Evolutionary conservation across 768 basidiomycete genomes (phyloP).

Genomic region (Kwoniella newhampshirensis): DNA sequence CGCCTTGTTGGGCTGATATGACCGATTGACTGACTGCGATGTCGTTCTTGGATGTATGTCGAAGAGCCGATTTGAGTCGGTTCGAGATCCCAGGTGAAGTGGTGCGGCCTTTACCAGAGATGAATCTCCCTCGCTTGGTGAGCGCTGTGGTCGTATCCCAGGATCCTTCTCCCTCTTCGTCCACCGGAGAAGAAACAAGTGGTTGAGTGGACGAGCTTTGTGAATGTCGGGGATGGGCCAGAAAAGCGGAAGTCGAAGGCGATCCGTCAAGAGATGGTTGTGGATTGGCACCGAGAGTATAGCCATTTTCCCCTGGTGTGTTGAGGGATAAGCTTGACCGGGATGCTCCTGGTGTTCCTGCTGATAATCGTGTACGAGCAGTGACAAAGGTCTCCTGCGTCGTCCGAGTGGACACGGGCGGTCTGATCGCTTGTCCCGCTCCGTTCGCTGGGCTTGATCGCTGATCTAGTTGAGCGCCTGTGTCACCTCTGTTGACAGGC

Average conservation of each 20-base stretch:
- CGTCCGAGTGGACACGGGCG: conserved; percentile 19
- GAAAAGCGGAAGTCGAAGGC: neutral
- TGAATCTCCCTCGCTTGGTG: neutral
- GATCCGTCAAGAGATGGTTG: conserved; percentile 3
- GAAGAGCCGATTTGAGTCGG: conserved; percentile 38
- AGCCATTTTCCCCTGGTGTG: neutral
- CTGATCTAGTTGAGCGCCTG: neutral
- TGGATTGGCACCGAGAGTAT: conserved; percentile 2
- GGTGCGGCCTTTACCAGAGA: neutral
- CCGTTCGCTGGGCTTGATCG: neutral
- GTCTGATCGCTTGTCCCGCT: conserved; percentile 16
- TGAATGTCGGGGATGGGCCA: conserved; percentile 3
- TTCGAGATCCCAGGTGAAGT: conserved; percentile 14
- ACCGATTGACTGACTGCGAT: neutral
- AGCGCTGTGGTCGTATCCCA: neutral
- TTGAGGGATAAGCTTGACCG: conserved; percentile 10
- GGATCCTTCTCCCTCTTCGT: conserved; percentile 7
- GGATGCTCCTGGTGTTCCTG: conserved; percentile 1
- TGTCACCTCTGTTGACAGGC: neutral
- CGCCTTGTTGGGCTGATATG: neutral
- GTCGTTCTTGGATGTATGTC: conserved; percentile 11
- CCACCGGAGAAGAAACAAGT: conserved; percentile 4
- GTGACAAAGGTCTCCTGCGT: conserved; percentile 47
- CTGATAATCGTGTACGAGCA: conserved; percentile 32
- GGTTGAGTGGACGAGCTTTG: conserved; percentile 33